Percentiles rank a stretch among this genome's conserved stretches.
Conservation (phyloP, 495 filamentous ascomycete species). For the Elasticomyces elasticus region DNA sequence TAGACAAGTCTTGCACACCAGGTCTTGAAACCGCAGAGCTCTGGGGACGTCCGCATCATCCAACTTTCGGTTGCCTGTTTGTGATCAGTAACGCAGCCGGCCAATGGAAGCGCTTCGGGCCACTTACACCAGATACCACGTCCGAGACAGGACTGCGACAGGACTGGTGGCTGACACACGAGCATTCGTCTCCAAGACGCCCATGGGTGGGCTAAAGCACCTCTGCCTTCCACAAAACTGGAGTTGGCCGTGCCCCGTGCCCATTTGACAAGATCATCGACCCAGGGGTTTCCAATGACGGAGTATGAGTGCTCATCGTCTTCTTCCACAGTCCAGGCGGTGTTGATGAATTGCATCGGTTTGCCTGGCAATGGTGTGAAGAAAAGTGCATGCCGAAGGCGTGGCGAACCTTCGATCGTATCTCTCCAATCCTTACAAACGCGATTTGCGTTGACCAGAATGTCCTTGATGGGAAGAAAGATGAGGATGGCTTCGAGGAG, state of each 20-base stretch:
- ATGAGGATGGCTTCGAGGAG: neutral
- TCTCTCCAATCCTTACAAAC: neutral
- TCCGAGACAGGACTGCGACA: neutral
- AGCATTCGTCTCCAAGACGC: neutral
- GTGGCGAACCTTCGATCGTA: neutral
- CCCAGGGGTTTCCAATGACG: neutral
- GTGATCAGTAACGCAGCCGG: no score
- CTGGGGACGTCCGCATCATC: no score
- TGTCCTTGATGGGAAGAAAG: neutral
- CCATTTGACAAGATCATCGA: neutral
- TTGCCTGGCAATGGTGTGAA: neutral
- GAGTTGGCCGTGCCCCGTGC: neutral
- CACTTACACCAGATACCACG: neutral
- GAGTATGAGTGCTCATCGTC: neutral
- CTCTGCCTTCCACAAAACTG: neutral
- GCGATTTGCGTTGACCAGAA: neutral
- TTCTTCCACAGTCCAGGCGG: neutral
- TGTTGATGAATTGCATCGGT: neutral
- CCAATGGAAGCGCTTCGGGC: no score
- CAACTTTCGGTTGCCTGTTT: no score
- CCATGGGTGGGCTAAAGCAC: neutral
- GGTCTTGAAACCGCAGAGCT: no score
- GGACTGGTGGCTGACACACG: neutral
- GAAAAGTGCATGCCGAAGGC: constrained; percentile 2
- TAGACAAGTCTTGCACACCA: no score